phyloP scores from a whole-genome alignment of 2,329 filamentous ascomycete species.

The Scedosporium boydii region DNA sequence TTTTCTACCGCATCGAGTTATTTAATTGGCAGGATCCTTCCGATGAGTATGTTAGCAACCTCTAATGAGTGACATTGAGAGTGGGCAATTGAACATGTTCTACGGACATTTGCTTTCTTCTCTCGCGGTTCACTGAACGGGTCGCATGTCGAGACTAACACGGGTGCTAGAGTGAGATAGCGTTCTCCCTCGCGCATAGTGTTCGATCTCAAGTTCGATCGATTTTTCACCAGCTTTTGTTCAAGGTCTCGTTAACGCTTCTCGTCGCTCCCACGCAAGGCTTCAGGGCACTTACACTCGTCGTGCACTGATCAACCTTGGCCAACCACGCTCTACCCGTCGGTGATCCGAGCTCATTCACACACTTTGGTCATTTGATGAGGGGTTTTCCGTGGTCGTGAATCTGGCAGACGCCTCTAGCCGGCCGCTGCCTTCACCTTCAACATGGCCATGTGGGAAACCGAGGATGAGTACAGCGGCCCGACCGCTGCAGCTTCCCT shows the following conservation, averaged over 20 bases:
- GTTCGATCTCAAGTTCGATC: neutral
- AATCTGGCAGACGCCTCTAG: neutral
- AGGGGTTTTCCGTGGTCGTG: neutral
- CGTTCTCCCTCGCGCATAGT: neutral
- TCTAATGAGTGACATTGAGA: too few relatives aligned
- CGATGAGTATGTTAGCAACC: neutral
- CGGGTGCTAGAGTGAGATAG: neutral
- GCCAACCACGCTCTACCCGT: neutral
- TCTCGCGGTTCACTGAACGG: neutral
- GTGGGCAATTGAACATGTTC: too few relatives aligned
- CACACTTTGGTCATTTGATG: neutral
- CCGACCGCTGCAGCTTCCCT: slow-evolving; percentile 47
- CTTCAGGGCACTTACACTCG: neutral
- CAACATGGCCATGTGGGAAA: slow-evolving; percentile 50
- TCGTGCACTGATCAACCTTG: neutral
- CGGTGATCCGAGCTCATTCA: neutral
- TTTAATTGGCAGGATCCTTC: neutral
- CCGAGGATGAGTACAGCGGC: slow-evolving; percentile 50
- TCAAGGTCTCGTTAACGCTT: neutral
- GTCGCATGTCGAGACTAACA: neutral
- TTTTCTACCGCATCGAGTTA: neutral
- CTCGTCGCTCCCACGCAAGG: neutral
- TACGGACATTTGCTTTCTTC: neutral
- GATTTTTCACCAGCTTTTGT: neutral
- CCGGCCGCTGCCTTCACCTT: neutral